phyloP scores from a whole-genome alignment of 1,284 basidiomycete species.

The Moesziomyces aphidis region DNA sequence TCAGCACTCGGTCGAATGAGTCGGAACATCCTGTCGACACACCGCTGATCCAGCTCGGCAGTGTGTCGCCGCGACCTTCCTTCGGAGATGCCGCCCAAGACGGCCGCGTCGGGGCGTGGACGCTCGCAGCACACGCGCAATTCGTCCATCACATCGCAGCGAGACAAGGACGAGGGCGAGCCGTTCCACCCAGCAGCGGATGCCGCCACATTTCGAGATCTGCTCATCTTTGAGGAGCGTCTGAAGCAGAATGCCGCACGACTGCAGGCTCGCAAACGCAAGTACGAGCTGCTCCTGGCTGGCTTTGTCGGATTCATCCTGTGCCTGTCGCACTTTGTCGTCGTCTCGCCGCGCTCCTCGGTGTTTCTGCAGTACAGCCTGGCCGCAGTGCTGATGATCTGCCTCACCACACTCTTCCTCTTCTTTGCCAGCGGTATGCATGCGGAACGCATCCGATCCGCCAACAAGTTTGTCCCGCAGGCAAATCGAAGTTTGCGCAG shows the following conservation, averaged over 20 bases:
- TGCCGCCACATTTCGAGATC: conserved; percentile 82
- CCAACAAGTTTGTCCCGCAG: conserved; percentile 97
- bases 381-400: conserved; percentile 57
- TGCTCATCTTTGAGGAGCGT: conserved; percentile 93
- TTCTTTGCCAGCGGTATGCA: conserved; percentile 99
- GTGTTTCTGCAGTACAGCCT: conserved; percentile 54
- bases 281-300: conserved; percentile 75
- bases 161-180: conserved; percentile 20
- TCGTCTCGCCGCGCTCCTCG: conserved; percentile 69
- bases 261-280: conserved; percentile 81
- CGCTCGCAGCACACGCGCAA: conserved; percentile 30
- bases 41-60: background rate
- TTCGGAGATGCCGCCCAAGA: conserved; percentile 26
- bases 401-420: conserved; percentile 82
- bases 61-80: no score
- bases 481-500: conserved; percentile 90
- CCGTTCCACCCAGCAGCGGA: conserved; percentile 74
- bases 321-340: conserved; percentile 79
- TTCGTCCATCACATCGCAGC: conserved; percentile 4
- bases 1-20: background rate
- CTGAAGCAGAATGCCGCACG: conserved; percentile 90
- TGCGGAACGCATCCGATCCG: conserved; percentile 93
- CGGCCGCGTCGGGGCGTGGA: conserved; percentile 12
- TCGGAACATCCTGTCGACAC: background rate
- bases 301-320: conserved; percentile 74